Evolutionary conservation across 768 basidiomycete species (phyloP).

Genomic region (Collybia mongolica): DNA sequence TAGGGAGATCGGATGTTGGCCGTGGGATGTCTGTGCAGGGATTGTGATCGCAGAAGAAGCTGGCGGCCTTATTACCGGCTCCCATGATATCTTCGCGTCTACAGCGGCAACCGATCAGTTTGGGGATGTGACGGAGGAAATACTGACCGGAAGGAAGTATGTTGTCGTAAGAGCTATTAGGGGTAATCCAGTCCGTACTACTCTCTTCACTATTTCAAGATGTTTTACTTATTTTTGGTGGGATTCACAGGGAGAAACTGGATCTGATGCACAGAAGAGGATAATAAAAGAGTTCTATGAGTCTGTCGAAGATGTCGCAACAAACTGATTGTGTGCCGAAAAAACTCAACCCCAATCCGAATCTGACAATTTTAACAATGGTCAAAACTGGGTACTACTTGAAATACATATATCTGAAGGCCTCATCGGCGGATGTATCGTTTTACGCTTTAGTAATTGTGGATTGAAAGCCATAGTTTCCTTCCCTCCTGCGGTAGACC

Average conservation of each 20-base stretch:
- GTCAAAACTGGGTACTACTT: background rate
- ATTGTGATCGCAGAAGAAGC: conserved; percentile 91
- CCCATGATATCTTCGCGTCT: conserved; percentile 44
- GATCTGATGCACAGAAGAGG: conserved; percentile 69
- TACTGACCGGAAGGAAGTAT: conserved; percentile 79
- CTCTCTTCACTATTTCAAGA: background rate
- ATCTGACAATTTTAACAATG: background rate
- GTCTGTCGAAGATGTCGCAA: conserved; percentile 70
- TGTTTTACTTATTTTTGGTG: background rate
- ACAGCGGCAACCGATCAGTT: conserved; percentile 37
- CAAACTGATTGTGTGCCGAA: conserved; percentile 32
- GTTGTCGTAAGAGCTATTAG: conserved; percentile 72
- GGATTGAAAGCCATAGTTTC: too few relatives aligned
- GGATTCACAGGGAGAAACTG: conserved; percentile 51
- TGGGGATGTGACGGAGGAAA: conserved; percentile 64
- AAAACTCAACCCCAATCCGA: background rate
- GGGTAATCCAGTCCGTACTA: conserved; percentile 45
- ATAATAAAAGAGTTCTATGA: conserved; percentile 86
- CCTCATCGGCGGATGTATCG: too few relatives aligned
- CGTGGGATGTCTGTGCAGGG: conserved; percentile 93
- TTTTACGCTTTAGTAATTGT: too few relatives aligned
- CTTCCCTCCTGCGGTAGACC: too few relatives aligned
- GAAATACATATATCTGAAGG: background rate
- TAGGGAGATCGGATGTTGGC: conserved; percentile 81
- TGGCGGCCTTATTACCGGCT: conserved; percentile 78